These are phyloP conservation scores for Phlebiopsis gigantea DNA, from an alignment of 768 basidiomycete genomes.

Conservation along the genomic window DNA sequence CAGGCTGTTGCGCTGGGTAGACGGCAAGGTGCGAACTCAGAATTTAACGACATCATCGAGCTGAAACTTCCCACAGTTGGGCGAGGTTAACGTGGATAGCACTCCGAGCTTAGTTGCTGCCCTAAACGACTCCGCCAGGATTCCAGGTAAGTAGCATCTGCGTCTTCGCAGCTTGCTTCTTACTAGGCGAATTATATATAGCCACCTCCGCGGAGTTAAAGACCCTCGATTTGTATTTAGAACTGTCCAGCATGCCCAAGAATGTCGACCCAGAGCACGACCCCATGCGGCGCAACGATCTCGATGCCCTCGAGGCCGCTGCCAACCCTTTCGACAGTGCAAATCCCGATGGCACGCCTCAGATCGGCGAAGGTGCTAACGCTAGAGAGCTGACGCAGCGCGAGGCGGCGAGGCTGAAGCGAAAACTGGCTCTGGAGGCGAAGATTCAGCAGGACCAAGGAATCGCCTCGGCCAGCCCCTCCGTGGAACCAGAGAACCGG, in stretches of 20 bases:
- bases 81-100: constrained; percentile 26
- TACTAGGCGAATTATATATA: constrained; percentile 18
- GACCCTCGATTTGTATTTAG: constrained; percentile 54
- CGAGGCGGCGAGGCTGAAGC: constrained; percentile 44
- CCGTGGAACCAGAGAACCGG: constrained; percentile 19
- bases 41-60: too few relatives aligned
- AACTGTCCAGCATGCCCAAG: constrained; percentile 57
- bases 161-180: not conserved
- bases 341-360: not conserved
- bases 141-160: constrained; percentile 38
- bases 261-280: constrained; percentile 41
- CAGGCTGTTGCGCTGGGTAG: constrained; percentile 27
- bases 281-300: constrained; percentile 28
- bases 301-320: constrained; percentile 7
- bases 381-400: constrained; percentile 37
- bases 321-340: constrained; percentile 8
- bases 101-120: constrained; percentile 32
- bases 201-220: constrained; percentile 46
- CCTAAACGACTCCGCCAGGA: constrained; percentile 39
- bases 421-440: constrained; percentile 41
- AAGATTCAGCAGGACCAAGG: constrained; percentile 17
- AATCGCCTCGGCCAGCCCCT: constrained; percentile 4
- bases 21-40: constrained; percentile 35
- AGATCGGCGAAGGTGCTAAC: constrained; percentile 17
- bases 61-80: too few relatives aligned